Evolutionary conservation across 1,284 basidiomycete genomes (phyloP).

Genomic region (Heterobasidion annosum): DNA sequence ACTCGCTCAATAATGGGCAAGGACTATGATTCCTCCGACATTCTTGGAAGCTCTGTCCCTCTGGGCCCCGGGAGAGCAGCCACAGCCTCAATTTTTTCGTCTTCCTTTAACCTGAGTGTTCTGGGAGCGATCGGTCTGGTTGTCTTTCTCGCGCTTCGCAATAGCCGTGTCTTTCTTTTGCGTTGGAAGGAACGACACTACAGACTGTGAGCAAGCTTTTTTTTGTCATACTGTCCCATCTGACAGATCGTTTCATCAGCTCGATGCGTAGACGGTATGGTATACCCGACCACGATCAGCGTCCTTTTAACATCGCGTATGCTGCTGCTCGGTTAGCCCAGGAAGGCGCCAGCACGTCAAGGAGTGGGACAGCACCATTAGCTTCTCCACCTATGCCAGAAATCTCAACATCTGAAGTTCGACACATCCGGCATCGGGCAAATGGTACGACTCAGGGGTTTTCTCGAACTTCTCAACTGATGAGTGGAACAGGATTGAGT

Average conservation of each 20-base stretch:
- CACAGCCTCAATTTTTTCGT: slow-evolving; percentile 8
- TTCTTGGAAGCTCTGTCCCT: slow-evolving; percentile 49
- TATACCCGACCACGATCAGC: slow-evolving; percentile 70
- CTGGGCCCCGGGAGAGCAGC: slow-evolving; percentile 22
- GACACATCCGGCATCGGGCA: not conserved
- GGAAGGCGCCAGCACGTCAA: slow-evolving; percentile 27
- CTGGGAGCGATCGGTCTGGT: slow-evolving; percentile 26
- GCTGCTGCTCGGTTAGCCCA: slow-evolving; percentile 50
- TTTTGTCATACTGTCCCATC: not conserved
- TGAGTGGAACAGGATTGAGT: no score
- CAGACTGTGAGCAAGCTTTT: slow-evolving; percentile 15
- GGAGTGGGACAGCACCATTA: not conserved
- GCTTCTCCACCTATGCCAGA: not conserved
- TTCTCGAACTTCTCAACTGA: no score
- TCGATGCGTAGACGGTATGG: slow-evolving; percentile 64
- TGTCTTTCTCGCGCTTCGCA: slow-evolving; percentile 16
- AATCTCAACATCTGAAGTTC: not conserved
- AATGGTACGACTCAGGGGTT: not conserved
- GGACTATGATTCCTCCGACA: slow-evolving; percentile 53
- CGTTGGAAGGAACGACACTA: slow-evolving; percentile 13
- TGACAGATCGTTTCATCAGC: slow-evolving; percentile 18
- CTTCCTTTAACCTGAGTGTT: slow-evolving; percentile 25
- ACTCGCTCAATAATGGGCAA: slow-evolving; percentile 27
- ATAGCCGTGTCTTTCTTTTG: slow-evolving; percentile 27
- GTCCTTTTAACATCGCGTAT: slow-evolving; percentile 79